These are phyloP conservation scores for Penicillium paxilli DNA, from an alignment of 495 filamentous ascomycete species.

Conservation along the genomic window DNA sequence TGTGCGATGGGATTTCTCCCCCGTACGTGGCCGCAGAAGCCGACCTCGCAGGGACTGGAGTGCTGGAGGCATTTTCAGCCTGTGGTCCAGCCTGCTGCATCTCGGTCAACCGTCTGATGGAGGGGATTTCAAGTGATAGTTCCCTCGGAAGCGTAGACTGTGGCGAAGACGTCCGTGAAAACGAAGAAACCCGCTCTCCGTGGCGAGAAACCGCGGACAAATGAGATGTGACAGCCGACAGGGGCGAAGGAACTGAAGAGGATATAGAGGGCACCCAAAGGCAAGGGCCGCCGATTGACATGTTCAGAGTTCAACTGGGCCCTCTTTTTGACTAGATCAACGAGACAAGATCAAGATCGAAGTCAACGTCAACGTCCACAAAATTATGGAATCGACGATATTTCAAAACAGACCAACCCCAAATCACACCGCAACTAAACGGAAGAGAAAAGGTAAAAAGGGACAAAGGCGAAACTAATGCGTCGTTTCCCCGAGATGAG, in stretches of 20 bases:
- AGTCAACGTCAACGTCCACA: not conserved
- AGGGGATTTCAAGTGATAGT: conserved; percentile 19
- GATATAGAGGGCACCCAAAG: conserved; percentile 43
- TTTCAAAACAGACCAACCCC: conserved; percentile 4
- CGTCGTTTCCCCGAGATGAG: conserved; percentile 25
- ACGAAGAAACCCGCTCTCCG: conserved; percentile 28
- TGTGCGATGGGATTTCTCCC: conserved; percentile 19
- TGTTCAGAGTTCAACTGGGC: conserved; percentile 25
- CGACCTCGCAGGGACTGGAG: conserved; percentile 16
- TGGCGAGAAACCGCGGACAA: conserved; percentile 34
- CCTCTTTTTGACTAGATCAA: not conserved
- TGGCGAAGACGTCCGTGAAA: conserved; percentile 23
- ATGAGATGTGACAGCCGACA: conserved; percentile 37
- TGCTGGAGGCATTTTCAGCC: conserved; percentile 39
- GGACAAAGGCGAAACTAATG: conserved; percentile 18
- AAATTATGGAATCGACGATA: not conserved
- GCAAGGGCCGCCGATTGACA: conserved; percentile 47
- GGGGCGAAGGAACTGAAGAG: conserved; percentile 34
- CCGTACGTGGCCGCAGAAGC: conserved; percentile 18
- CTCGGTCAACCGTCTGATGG: conserved; percentile 13
- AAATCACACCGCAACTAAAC: conserved; percentile 4
- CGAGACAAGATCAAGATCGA: not conserved
- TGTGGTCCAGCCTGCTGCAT: conserved; percentile 35
- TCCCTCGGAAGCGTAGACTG: conserved; percentile 23
- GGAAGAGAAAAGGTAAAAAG: conserved; percentile 4